Conservation (phyloP, 129 eudicot genomes). For the carrot (Daucus carota) region DH1_v3.0 NC_030384.2:18650001-18650500, state of each 20-base stretch:
- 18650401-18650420: conserved; percentile 58
- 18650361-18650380: conserved; percentile 22
- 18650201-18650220: background rate
- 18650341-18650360: conserved; percentile 23
- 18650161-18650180: conserved; percentile 7
- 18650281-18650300: conserved; percentile 57
- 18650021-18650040: conserved; percentile 49
- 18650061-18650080: conserved; percentile 49
- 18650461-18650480: conserved; percentile 17
- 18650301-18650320: conserved; percentile 53
- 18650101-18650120: conserved; percentile 63
- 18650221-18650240: conserved; percentile 26
- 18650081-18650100: conserved; percentile 64
- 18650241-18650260: conserved; percentile 44
- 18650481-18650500: conserved; percentile 35
- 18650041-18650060: conserved; percentile 21
- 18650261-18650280: conserved; percentile 60
- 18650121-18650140: conserved; percentile 27
- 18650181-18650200: conserved; percentile 1
- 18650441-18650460: conserved; percentile 1
- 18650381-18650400: conserved; percentile 46
- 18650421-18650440: conserved; percentile 23
- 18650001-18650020: conserved; percentile 72
- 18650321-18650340: conserved; percentile 45
- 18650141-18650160: conserved; percentile 14